Conservation (phyloP, 306 rosid genomes). For the Prunus kanzakura region DNA sequence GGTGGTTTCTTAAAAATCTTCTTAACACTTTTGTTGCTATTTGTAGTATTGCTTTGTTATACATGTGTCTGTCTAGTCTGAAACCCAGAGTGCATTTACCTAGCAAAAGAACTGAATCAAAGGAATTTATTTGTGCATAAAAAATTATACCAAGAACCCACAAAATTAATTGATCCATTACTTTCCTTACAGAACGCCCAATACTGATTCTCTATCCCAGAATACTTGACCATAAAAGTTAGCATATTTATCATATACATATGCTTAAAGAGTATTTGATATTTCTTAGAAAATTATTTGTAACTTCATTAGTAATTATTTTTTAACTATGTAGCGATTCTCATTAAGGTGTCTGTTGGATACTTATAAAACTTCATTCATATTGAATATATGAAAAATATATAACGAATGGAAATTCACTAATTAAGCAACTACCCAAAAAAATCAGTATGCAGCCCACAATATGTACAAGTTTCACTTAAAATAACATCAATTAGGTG, state of each 20-base stretch:
- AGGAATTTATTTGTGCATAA: background rate
- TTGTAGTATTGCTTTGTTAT: background rate
- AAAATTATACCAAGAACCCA: background rate
- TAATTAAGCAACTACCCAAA: background rate
- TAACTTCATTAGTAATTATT: background rate
- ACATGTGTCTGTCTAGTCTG: background rate
- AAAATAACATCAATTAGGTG: background rate
- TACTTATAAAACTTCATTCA: background rate
- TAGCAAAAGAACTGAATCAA: background rate
- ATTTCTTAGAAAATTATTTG: background rate
- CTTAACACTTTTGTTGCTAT: background rate
- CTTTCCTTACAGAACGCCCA: background rate
- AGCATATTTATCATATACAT: background rate
- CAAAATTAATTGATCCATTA: background rate
- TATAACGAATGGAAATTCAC: background rate
- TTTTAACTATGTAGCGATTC: background rate
- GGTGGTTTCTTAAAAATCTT: background rate
- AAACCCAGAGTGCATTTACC: background rate
- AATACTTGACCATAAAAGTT: background rate
- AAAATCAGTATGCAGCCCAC: background rate
- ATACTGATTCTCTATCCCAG: too few species aligned
- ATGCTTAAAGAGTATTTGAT: background rate
- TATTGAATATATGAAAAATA: background rate
- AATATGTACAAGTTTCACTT: background rate
- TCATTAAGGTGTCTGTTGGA: background rate